Percentiles rank a stretch among this genome's conserved stretches.
These are phyloP conservation scores for Cercospora janseana DNA, from an alignment of 2,329 filamentous ascomycete genomes.

Conservation along the genomic window DNA sequence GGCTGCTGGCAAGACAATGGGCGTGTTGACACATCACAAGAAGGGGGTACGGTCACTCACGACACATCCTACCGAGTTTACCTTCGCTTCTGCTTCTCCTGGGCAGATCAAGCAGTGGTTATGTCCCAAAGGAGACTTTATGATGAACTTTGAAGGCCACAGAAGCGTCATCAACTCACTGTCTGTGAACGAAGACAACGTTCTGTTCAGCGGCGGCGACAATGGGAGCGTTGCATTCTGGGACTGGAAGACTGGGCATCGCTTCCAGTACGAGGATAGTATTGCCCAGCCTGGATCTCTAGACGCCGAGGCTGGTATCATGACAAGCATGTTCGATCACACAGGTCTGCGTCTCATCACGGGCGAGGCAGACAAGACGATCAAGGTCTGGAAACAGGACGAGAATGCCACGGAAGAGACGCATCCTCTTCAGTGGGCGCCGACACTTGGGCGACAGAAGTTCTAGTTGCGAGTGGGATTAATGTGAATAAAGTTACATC, in stretches of 20 bases:
- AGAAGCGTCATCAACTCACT: constrained; percentile 95
- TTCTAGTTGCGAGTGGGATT: constrained; percentile 40
- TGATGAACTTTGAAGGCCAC: constrained; percentile 98
- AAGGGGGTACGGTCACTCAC: constrained; percentile 87
- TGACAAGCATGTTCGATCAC: constrained; percentile 88
- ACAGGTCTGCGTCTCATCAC: constrained; percentile 87
- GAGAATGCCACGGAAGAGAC: constrained; percentile 86
- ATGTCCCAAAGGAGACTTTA: constrained; percentile 94
- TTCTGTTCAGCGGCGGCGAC: constrained; percentile 90
- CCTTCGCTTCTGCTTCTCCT: constrained; percentile 88
- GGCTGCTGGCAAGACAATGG: constrained; percentile 93
- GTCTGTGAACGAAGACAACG: constrained; percentile 89
- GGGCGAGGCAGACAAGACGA: constrained; percentile 96
- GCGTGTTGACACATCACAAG: constrained; percentile 95
- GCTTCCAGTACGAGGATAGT: constrained; percentile 86
- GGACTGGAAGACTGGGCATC: constrained; percentile 97
- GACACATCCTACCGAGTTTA: constrained; percentile 88
- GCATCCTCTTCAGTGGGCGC: constrained; percentile 90
- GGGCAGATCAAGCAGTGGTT: constrained; percentile 99
- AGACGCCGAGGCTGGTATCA: constrained; percentile 90
- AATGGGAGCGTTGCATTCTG: constrained; percentile 97
- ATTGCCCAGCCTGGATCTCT: constrained; percentile 91
- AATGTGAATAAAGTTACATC: no score
- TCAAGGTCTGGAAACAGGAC: constrained; percentile 93
- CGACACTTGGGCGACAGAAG: constrained; percentile 72